These are phyloP conservation scores for Pisolithus thermaeus DNA, from an alignment of 1,284 basidiomycete genomes.

Conservation along the genomic window DNA sequence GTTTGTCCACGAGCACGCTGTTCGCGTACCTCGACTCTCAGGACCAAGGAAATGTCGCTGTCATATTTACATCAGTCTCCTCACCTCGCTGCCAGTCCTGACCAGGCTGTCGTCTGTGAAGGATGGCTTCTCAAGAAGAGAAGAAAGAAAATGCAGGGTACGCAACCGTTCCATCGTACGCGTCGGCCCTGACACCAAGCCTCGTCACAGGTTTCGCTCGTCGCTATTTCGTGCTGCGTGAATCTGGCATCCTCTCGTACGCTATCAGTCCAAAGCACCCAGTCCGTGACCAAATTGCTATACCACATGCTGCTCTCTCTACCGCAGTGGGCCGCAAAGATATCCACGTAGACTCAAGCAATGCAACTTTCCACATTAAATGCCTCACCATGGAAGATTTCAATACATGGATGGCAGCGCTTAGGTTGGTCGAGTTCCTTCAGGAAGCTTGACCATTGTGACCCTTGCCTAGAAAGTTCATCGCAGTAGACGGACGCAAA, in stretches of 20 bases:
- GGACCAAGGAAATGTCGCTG: conserved; percentile 7
- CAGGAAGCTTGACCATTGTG: conserved; percentile 4
- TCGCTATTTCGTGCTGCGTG: conserved; percentile 66
- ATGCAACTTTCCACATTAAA: conserved; percentile 74
- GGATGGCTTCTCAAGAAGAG: conserved; percentile 82
- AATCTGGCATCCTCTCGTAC: conserved; percentile 68
- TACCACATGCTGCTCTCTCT: conserved; percentile 69
- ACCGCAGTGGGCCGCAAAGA: conserved; percentile 63
- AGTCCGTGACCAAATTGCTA: conserved; percentile 60
- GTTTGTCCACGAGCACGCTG: neutral
- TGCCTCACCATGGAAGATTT: conserved; percentile 69
- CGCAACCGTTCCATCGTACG: conserved; percentile 5
- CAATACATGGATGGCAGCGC: conserved; percentile 63
- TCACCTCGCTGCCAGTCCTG: conserved; percentile 15
- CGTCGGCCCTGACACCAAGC: neutral
- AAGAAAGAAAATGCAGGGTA: conserved; percentile 80
- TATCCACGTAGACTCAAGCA: conserved; percentile 72
- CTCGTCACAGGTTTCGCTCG: conserved; percentile 66
- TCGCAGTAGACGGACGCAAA: conserved; percentile 45
- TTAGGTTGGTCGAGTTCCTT: conserved; percentile 44
- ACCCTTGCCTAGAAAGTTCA: conserved; percentile 46
- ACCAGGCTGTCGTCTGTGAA: conserved; percentile 41
- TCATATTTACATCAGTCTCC: conserved; percentile 1
- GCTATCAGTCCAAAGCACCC: conserved; percentile 68
- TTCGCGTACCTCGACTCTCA: neutral